Evolutionary conservation across 164 flowering plant genomes (phyloP).

Genomic region (Macadamia tetraphylla): DNA sequence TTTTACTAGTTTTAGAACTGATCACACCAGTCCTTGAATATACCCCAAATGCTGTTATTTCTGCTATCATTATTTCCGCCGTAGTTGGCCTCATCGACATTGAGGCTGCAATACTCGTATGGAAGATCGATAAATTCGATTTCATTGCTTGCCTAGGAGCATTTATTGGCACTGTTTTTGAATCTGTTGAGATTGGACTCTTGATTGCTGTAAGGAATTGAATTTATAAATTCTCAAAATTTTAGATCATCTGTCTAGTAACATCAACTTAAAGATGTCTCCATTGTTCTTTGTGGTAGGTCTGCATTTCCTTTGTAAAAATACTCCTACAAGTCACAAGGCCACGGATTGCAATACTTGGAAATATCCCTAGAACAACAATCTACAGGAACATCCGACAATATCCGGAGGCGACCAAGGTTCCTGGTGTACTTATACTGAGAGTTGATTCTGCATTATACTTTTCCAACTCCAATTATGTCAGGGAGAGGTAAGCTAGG

Average conservation of each 20-base stretch:
- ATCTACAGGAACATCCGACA: constrained; percentile 66
- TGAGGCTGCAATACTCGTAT: constrained; percentile 46
- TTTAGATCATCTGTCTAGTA: background rate
- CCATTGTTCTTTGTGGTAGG: constrained; percentile 27
- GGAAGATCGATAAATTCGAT: constrained; percentile 78
- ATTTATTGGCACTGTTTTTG: constrained; percentile 74
- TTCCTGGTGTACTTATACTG: constrained; percentile 62
- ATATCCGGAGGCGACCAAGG: constrained; percentile 60
- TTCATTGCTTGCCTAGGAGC: constrained; percentile 75
- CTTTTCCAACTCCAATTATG: constrained; percentile 78
- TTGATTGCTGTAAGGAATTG: constrained; percentile 56
- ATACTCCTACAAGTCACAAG: constrained; percentile 81
- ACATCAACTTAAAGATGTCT: background rate
- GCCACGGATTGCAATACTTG: constrained; percentile 69
- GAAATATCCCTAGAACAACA: constrained; percentile 52
- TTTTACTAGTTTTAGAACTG: constrained; percentile 44
- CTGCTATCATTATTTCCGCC: constrained; percentile 75
- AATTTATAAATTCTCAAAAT: background rate
- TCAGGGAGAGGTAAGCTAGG: constrained; percentile 57
- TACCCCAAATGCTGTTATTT: constrained; percentile 76
- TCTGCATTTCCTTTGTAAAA: constrained; percentile 68
- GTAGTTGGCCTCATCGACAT: constrained; percentile 73
- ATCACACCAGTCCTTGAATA: constrained; percentile 64
- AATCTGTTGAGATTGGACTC: constrained; percentile 81
- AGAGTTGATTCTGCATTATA: constrained; percentile 79